phyloP scores from a whole-genome alignment of 2,329 filamentous ascomycete species.

The Scleromitrula shiraiana region DNA sequence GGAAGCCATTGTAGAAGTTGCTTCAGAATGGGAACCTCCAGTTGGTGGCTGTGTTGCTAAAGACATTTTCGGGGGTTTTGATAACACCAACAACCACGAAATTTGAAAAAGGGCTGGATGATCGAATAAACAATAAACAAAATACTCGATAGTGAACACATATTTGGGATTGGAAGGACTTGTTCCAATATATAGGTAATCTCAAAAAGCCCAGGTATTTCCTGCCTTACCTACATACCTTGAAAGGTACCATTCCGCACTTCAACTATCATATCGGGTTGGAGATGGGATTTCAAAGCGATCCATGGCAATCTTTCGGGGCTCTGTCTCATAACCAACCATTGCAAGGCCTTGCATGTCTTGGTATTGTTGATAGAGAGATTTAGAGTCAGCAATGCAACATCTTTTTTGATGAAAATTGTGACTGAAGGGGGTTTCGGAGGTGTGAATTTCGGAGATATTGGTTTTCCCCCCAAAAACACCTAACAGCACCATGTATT shows the following conservation, averaged over 20 bases:
- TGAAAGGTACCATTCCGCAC: background rate
- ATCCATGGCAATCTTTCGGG: background rate
- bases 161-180: background rate
- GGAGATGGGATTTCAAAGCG: constrained; percentile 2
- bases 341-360: background rate
- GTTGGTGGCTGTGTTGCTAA: background rate
- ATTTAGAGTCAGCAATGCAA: background rate
- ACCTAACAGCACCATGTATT: too few species aligned
- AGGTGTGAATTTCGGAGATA: constrained; percentile 2
- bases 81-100: background rate
- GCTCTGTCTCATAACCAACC: background rate
- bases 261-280: background rate
- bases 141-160: too few species aligned
- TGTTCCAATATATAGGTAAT: constrained; percentile 1
- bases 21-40: background rate
- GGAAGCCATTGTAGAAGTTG: background rate
- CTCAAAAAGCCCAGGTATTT: background rate
- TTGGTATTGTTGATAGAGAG: background rate
- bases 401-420: background rate
- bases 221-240: background rate
- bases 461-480: too few species aligned
- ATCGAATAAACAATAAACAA: background rate
- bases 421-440: constrained; percentile 5
- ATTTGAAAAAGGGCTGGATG: background rate
- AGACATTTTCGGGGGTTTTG: background rate